A percentile compares a stretch with the other conserved stretches of the same genome.
Evolutionary conservation across 2,329 filamentous ascomycete genomes (phyloP).

Genomic region (Domatiomyces catenatus): DNA sequence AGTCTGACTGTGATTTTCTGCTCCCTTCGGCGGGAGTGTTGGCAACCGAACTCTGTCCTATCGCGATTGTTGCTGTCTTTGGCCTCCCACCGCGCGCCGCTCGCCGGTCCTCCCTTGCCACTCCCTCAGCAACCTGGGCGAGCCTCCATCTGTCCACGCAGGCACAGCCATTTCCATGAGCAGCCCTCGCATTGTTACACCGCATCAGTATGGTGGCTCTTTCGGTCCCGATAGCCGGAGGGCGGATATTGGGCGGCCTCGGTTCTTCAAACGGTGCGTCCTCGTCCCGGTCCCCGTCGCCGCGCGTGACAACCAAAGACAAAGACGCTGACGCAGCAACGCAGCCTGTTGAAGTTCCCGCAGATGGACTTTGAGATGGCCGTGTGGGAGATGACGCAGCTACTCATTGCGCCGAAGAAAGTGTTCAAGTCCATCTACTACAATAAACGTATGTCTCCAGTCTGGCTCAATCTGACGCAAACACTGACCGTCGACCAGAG

Average conservation of each 20-base stretch:
- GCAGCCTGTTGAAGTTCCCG: conserved; percentile 51
- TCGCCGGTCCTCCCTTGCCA: not conserved
- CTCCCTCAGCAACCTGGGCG: not conserved
- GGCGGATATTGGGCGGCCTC: conserved; percentile 44
- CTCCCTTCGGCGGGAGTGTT: not conserved
- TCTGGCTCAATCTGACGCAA: not conserved
- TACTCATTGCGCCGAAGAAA: conserved; percentile 54
- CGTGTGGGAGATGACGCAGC: conserved; percentile 55
- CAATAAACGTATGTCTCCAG: conserved; percentile 35
- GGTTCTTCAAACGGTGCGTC: conserved; percentile 47
- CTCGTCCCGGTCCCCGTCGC: conserved; percentile 2
- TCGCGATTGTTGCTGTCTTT: not conserved
- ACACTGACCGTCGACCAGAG: conserved; percentile 29
- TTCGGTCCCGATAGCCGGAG: conserved; percentile 39
- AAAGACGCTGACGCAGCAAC: conserved; percentile 7
- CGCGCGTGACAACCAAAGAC: not conserved
- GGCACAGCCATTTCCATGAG: conserved; percentile 10
- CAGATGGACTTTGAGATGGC: conserved; percentile 64
- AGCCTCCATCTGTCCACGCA: not conserved
- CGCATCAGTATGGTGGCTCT: conserved; percentile 40
- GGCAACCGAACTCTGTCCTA: not conserved
- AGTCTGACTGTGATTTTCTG: not conserved
- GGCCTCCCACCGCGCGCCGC: not conserved
- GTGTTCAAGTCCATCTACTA: conserved; percentile 58
- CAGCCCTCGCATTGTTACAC: conserved; percentile 45